A percentile compares a stretch with the other conserved stretches of the same genome.
These are phyloP conservation scores for Talaromyces wortmannii DNA, from an alignment of 495 filamentous ascomycete species.

Conservation along the genomic window DNA sequence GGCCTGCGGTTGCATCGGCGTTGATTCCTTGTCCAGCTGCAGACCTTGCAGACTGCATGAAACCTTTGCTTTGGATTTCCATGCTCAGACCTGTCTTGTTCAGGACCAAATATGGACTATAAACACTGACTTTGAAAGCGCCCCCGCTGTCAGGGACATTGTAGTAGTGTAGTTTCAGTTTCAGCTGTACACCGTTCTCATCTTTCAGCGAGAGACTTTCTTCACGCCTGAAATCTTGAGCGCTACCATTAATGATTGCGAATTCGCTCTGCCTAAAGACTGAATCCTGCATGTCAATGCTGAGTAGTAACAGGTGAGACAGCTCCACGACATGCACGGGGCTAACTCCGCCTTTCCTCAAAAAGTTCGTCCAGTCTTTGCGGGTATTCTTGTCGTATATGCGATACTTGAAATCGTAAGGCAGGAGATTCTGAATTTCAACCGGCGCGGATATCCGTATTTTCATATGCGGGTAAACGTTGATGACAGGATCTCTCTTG, in stretches of 20 bases:
- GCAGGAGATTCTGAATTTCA: slow-evolving; percentile 89
- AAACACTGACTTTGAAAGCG: slow-evolving; percentile 91
- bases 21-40: slow-evolving; percentile 69
- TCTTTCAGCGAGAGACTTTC: slow-evolving; percentile 75
- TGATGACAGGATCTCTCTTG: slow-evolving; percentile 71
- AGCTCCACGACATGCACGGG: slow-evolving; percentile 95
- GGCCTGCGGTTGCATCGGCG: slow-evolving; percentile 42
- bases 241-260: slow-evolving; percentile 87
- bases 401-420: slow-evolving; percentile 97
- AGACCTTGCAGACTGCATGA: slow-evolving; percentile 72
- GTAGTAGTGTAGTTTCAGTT: slow-evolving; percentile 86
- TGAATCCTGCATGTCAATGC: slow-evolving; percentile 93
- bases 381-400: slow-evolving; percentile 97
- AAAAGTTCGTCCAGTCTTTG: slow-evolving; percentile 98
- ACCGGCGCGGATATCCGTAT: slow-evolving; percentile 85
- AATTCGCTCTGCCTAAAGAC: slow-evolving; percentile 93
- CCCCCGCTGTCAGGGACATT: slow-evolving; percentile 89
- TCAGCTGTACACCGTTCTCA: slow-evolving; percentile 66
- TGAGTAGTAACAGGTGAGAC: slow-evolving; percentile 85
- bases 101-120: slow-evolving; percentile 85
- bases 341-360: slow-evolving; percentile 91
- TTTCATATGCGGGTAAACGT: slow-evolving; percentile 88
- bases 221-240: slow-evolving; percentile 83
- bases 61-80: slow-evolving; percentile 80
- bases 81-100: slow-evolving; percentile 92